phyloP scores from a whole-genome alignment of 2,329 filamentous ascomycete genomes.

The Rhynchosporium secalis region DNA sequence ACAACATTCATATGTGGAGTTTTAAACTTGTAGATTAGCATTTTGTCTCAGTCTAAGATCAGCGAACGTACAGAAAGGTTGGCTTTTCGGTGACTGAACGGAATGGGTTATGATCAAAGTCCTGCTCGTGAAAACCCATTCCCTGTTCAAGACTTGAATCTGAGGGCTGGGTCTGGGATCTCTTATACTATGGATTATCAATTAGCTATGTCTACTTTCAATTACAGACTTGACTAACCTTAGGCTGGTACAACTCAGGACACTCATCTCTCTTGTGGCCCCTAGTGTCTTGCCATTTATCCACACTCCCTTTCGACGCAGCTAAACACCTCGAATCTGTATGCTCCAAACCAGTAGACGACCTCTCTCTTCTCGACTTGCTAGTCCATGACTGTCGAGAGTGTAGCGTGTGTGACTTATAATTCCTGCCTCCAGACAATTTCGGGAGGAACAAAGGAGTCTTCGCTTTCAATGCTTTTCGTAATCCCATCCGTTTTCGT shows the following conservation, averaged over 20 bases:
- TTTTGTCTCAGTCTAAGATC: not conserved
- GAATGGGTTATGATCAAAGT: too few relatives aligned
- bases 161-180: too few relatives aligned
- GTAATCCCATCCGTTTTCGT: not conserved
- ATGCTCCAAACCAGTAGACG: not conserved
- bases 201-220: too few relatives aligned
- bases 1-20: constrained; percentile 11
- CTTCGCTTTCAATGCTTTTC: not conserved
- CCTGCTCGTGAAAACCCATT: too few relatives aligned
- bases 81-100: not conserved
- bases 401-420: not conserved
- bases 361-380: not conserved
- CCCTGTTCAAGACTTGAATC: too few relatives aligned
- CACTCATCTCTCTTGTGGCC: too few relatives aligned
- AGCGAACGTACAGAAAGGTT: not conserved
- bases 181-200: too few relatives aligned
- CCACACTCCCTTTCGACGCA: too few relatives aligned
- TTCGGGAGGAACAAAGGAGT: not conserved
- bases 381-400: not conserved
- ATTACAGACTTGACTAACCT: too few relatives aligned
- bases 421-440: not conserved
- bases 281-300: too few relatives aligned
- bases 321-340: too few relatives aligned
- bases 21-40: not conserved
- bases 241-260: too few relatives aligned